Evolutionary conservation across 345 rosid species (phyloP), one percentile per base, ranked within the genome.

Genomic region (Nephelium lappaceum): DNA sequence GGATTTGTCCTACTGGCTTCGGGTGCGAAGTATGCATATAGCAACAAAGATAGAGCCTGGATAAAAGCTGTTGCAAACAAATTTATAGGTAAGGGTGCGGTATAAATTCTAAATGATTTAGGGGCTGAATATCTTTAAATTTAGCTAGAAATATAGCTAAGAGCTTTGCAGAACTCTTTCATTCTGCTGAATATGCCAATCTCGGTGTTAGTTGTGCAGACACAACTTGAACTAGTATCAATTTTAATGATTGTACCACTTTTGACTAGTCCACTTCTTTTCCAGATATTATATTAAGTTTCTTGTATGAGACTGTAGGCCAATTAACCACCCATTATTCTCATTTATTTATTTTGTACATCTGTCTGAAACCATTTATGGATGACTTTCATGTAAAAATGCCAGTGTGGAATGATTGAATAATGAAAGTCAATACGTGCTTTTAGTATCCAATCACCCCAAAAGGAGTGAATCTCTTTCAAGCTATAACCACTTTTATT

Each of bases 41-140:
- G 81, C 36, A 88, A 95, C 71, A 92, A 93, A 84, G 97, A 93
- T 77, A 91, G 89, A 86, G 93, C 93, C 77, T 93, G 98, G 98
- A 92, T 89, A 81, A 83, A 72, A 92, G 95, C 90, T 47, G 75
- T 92, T 78, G 91, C 93, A 43, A 85, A 88, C 82, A 93, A 91
- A 86, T 87, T 92, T 76, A 71, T 82, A 87, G 87, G 92, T 87
- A 83, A 87, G 83, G 72, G 63, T 73, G 39, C 73, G 69, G 10
- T 60, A 67, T 80, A 76, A 76, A 82, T 71, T 76, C 55, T 55
- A 78, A 80, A 77, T 11, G 74, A 68, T 78, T 76, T 69, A 31
- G 65, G 5, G 1, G 14, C 68, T 67, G 23, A 41, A 8, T 16
- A 61, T 70, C 75, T 15, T 47, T 51, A 10, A 23, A 15, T 21